phyloP scores from a whole-genome alignment of 2,329 filamentous ascomycete species.

The Fusarium domesticum region DNA sequence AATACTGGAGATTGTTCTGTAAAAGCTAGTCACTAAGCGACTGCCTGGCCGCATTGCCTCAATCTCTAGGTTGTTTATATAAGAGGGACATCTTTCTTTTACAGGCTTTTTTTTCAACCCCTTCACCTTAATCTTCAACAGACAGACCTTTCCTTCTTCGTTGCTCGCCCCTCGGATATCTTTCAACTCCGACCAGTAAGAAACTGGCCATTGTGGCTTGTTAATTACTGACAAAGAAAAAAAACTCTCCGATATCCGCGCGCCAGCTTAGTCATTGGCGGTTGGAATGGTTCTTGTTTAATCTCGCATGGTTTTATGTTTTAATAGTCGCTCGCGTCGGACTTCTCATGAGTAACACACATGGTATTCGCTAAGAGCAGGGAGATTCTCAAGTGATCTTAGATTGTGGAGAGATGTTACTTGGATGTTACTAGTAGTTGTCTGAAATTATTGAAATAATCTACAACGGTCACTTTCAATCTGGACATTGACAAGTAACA shows the following conservation, averaged over 20 bases:
- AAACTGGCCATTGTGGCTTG: not conserved
- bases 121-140: not conserved
- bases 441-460: no score
- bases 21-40: not conserved
- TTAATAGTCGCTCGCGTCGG: not conserved
- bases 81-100: not conserved
- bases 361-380: no score
- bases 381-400: no score
- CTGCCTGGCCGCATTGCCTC: not conserved
- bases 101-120: not conserved
- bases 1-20: not conserved
- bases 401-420: no score
- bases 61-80: not conserved
- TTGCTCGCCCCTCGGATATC: not conserved
- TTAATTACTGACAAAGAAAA: constrained; percentile 1
- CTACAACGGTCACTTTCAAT: no score
- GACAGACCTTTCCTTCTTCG: not conserved
- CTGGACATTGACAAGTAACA: no score
- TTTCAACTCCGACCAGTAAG: constrained; percentile 1
- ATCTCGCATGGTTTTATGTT: no score
- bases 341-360: no score
- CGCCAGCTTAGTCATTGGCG: not conserved
- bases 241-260: not conserved
- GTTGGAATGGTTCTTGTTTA: no score
- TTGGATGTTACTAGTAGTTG: no score